Evolutionary conservation across 1,284 basidiomycete species (phyloP).

Genomic region (Irpex sp.): DNA sequence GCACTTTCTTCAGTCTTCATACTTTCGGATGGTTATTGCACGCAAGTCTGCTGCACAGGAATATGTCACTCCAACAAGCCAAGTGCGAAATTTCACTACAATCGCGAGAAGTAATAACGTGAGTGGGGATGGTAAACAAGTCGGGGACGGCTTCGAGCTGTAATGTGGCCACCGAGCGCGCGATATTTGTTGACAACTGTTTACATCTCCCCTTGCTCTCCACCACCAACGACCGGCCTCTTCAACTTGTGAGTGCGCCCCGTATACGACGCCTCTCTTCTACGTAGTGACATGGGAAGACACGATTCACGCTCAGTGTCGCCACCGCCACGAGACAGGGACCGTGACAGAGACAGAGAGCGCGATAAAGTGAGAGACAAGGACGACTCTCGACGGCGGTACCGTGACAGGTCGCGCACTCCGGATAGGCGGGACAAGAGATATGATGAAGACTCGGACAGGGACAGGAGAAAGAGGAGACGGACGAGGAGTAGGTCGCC

Average conservation of each 20-base stretch:
- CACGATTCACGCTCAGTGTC: conserved; percentile 42
- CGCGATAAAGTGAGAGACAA: conserved; percentile 5
- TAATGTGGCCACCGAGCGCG: not conserved
- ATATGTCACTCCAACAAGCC: too few species aligned
- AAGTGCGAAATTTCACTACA: too few species aligned
- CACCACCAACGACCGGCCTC: not conserved
- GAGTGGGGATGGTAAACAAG: too few species aligned
- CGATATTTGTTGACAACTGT: not conserved
- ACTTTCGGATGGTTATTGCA: not conserved
- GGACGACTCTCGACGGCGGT: not conserved
- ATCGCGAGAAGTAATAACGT: too few species aligned
- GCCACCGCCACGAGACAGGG: conserved; percentile 33
- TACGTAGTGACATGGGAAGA: conserved; percentile 26
- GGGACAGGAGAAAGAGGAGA: conserved; percentile 28
- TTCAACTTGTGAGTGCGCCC: conserved; percentile 13
- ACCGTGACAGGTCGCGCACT: conserved; percentile 14
- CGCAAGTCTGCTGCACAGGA: too few species aligned
- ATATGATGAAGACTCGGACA: conserved; percentile 28
- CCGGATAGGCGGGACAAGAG: conserved; percentile 23
- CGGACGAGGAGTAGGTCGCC: conserved; percentile 35
- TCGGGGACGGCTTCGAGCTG: too few species aligned
- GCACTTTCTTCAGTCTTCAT: conserved; percentile 16
- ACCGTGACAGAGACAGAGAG: conserved; percentile 3
- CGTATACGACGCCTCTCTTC: conserved; percentile 6
- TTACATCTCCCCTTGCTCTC: not conserved